Evolutionary conservation across 441 rosid genomes (phyloP), one percentile per base, ranked within the genome.

Genomic region (Rhodomyrtus psidioides): DNA sequence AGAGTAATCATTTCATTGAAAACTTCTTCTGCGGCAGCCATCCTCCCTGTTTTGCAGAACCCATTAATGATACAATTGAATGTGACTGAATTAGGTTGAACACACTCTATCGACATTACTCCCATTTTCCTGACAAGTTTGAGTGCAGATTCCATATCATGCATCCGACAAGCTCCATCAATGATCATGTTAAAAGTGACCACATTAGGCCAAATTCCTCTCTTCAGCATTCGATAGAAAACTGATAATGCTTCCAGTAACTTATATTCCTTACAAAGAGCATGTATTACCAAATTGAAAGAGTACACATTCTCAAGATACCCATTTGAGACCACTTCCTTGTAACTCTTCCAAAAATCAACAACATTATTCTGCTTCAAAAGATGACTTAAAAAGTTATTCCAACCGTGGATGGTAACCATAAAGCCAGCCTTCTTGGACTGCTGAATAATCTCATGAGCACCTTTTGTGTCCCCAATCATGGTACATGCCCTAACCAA

Each of bases 41-140:
- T 53, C 76, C 90, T 87, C 57, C 96, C 93, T 3, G 21, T 86
- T 91, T 95, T 95, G 90, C 96, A 93, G 86, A 93, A 90, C 60
- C 98, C 96, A 56, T 93, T 92, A n/a, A 95, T 88, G 86, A 95
- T 87, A 26, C 91, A 88, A 87, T 93, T 94, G 55, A 90, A 94
- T 6, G 96, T 94, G 84, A 94, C 91, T 54, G 87, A 88, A 81
- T 94, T 91, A 7, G 96, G 96, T 62, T 84, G 90, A 84, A 90
- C 91, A 83, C 14, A 87, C 57, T 57, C 85, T 23, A 84, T 85
- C 4, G 96, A 93, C 94, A 94, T 91, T 14, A 85, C 81, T 89
- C 91, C 86, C 90, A 92, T 91, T 87, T 90, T 92, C 85, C 81
- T 55, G 21, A 89, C 75, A 56, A 93, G 89, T 88, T 84, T 83